Base-by-base conservation (phyloP, 768 basidiomycete genomes). In the Lactarius sp. region DNA sequence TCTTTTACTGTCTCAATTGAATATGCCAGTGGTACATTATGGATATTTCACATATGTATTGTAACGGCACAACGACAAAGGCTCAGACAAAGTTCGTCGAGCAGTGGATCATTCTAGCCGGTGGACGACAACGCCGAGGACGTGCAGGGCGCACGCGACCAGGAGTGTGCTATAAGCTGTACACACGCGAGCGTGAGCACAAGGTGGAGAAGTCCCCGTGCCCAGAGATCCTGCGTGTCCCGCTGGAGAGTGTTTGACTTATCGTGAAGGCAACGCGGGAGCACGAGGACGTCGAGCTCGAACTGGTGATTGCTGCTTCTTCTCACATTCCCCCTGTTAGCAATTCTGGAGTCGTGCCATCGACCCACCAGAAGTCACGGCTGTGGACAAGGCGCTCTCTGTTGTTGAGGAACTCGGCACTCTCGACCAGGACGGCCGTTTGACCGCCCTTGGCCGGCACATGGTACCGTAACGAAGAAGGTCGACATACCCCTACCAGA, bases 181-280 rank as follows among this genome's bases (percentile, higher is more conserved):
- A 89, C 72, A 93, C 91, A 0, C 79, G 83, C 54, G 81, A 80
- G 70, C 86, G 86, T 64, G 89, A 91, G 73, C 76, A 78, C 47
- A 80, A 79, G 47, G 85, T 94, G 88, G 77, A 75, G 1, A 73
- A 79, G 9, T 94, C 88, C 73, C 86, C 94, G 6, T 77, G 87
- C 0, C 95, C 95, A 0, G 95, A 98, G 74, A 96, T 98, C 52
- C 78, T 90, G 42, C 81, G 94, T 18, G 88, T 91, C 6, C 92
- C 94, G 3, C 75, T 98, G 34, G 94, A 96, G 72, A 87, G 82
- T 37, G 79, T 96, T 41, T 86, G 86, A 5, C 75, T 98, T 59
- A 83, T 87, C 4, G 87, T 94, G 41, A 98, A 95, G 73, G 86
- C 84, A 4, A 87, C 86, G 77, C 77, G 86, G 52, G 85, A 88